Evolutionary conservation across 331 rosid genomes (phyloP), one percentile per base, ranked within the genome.

Genomic region (Prunus yedoensis): DNA sequence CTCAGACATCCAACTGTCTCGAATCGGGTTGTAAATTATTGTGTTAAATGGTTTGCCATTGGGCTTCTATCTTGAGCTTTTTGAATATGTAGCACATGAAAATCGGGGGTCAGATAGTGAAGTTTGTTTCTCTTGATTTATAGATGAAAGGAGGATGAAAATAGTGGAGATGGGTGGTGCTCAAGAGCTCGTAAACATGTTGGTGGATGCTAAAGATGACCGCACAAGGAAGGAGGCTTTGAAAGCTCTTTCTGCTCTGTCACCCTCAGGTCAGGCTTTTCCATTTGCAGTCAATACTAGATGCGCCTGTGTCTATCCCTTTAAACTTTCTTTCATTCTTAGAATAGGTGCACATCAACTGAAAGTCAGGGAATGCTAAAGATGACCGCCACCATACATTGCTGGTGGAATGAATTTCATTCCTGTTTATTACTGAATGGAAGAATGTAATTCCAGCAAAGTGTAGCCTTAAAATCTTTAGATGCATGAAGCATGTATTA

Each of bases 211-310:
- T 27, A 87, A 85, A 66, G 97, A 94, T 17, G 95, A 94, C 77
- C 83, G 88, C 18, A 94, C 98, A 30, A 89, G 93, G 78, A 91
- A 88, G 88, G 92, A 82, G 82, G 98, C 98, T 47, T 77, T 94
- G 87, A 87, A 83, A 14, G 96, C 98, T 66, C 96, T 94, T 74
- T 82, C 79, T 20, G 89, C 93, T 64, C 74, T 94, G 71, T 94
- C 97, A 54, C 78, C 66, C 17, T 91, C 98, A 86, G 97, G 98
- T 94, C 20, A 70, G 59, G 72, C 46, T 45, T 58, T 71, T 70
- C 30, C 50, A 49, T 74, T 72, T 7, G 20, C 59, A 45, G 30
- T 41, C 21, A 15, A 6, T 53, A 59, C 60, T 71, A 47, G 58
- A 65, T 43, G 10, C 28, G 20, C 76, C 70, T 67, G 32, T 59